These are phyloP conservation scores for Lolium rigidum DNA, from an alignment of 176 grass and related monocot genomes.

Conservation along the genomic window DNA sequence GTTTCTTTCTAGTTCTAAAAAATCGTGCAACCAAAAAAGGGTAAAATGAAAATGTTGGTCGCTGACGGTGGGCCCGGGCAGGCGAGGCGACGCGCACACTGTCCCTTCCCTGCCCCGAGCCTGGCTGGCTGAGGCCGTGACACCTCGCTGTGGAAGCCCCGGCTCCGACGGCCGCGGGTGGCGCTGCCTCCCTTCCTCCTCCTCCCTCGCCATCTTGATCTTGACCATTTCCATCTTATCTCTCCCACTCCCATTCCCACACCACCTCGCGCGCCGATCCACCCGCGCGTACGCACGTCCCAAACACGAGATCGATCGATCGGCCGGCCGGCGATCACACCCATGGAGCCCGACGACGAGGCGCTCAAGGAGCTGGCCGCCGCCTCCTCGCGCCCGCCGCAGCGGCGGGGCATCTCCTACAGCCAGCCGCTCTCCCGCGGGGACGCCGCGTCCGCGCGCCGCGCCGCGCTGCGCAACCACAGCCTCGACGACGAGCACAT, in stretches of 20 bases:
- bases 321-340: slow-evolving; percentile 7
- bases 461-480: slow-evolving; percentile 68
- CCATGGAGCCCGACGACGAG: slow-evolving; percentile 47
- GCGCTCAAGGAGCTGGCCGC: slow-evolving; percentile 40
- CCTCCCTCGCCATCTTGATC: slow-evolving; percentile 39
- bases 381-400: slow-evolving; percentile 22
- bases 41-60: no score
- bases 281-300: neutral
- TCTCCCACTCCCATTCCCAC: slow-evolving; percentile 38
- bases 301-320: slow-evolving; percentile 5
- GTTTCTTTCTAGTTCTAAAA: no score
- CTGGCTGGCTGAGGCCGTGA: neutral
- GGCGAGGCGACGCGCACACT: no score
- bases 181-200: slow-evolving; percentile 38
- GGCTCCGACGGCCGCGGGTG: slow-evolving; percentile 44
- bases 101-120: neutral
- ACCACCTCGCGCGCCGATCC: slow-evolving; percentile 3
- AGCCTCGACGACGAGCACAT: slow-evolving; percentile 72
- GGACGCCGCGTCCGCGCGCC: slow-evolving; percentile 56
- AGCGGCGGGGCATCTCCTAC: slow-evolving; percentile 77
- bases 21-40: no score
- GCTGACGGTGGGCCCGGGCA: no score
- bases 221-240: slow-evolving; percentile 59
- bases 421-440: slow-evolving; percentile 74
- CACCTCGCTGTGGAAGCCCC: slow-evolving; percentile 4